Conservation (phyloP, 768 basidiomycete genomes). For the Psilocybe sp. region DNA sequence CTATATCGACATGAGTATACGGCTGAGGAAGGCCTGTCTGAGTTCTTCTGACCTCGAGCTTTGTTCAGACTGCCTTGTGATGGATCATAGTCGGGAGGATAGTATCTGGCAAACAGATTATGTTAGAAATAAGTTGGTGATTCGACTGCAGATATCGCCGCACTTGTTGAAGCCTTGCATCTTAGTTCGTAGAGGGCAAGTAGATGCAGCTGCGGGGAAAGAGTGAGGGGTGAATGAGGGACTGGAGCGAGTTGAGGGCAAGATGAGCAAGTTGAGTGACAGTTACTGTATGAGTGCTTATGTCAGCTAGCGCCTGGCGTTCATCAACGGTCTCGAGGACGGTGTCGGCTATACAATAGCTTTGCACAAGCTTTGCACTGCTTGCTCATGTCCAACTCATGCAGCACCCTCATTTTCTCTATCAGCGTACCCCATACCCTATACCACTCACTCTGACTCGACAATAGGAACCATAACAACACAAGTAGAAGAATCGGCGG, state of each 20-base stretch:
- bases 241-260: constrained; percentile 1
- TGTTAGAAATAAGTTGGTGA: background rate
- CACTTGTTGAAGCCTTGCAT: constrained; percentile 53
- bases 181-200: constrained; percentile 5
- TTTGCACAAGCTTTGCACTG: too few species aligned
- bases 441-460: background rate
- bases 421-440: background rate
- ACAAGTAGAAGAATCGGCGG: background rate
- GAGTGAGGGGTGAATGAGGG: background rate
- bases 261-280: too few species aligned
- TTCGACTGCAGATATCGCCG: background rate
- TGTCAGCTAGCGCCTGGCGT: too few species aligned
- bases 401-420: constrained; percentile 5
- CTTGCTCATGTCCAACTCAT: constrained; percentile 21
- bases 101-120: constrained; percentile 32
- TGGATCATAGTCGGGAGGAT: constrained; percentile 50
- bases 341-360: too few species aligned
- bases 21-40: background rate
- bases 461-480: background rate
- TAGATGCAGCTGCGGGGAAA: too few species aligned
- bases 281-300: too few species aligned
- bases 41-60: constrained; percentile 52
- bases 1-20: constrained; percentile 32
- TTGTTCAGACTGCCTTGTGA: constrained; percentile 69
- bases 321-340: too few species aligned